These are phyloP conservation scores for Dioszegia aurantiaca DNA, from an alignment of 768 basidiomycete species.

Conservation along the genomic window DNA sequence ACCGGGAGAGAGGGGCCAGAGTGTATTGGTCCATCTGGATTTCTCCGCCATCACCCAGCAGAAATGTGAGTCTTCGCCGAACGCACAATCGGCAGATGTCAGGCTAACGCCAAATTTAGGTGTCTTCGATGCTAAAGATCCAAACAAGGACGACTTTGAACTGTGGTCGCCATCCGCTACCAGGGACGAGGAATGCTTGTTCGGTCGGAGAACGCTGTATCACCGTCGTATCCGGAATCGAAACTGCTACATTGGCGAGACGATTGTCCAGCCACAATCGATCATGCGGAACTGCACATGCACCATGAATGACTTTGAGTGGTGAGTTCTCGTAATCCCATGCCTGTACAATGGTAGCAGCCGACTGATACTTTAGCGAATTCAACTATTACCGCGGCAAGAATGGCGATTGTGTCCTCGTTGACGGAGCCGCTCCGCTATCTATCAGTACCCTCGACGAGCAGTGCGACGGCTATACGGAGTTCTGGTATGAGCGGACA, in stretches of 20 bases:
- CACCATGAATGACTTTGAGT: slow-evolving; percentile 78
- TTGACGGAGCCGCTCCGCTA: slow-evolving; percentile 66
- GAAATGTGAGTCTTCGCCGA: slow-evolving; percentile 62
- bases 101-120: slow-evolving; percentile 57
- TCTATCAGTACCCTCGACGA: slow-evolving; percentile 51
- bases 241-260: slow-evolving; percentile 78
- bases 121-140: slow-evolving; percentile 65
- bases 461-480: slow-evolving; percentile 51
- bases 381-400: slow-evolving; percentile 79
- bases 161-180: slow-evolving; percentile 92
- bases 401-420: slow-evolving; percentile 72
- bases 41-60: slow-evolving; percentile 72
- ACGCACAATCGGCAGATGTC: not conserved
- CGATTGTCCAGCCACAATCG: slow-evolving; percentile 59
- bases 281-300: slow-evolving; percentile 74
- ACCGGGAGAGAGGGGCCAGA: slow-evolving; percentile 55
- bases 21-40: slow-evolving; percentile 80
- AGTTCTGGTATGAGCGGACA: slow-evolving; percentile 92
- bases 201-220: slow-evolving; percentile 88
- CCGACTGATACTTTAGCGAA: slow-evolving; percentile 61
- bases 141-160: slow-evolving; percentile 88
- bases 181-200: slow-evolving; percentile 81
- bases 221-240: slow-evolving; percentile 76
- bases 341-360: not conserved
- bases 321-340: slow-evolving; percentile 58